Evolutionary conservation across 2,329 filamentous ascomycete genomes (phyloP).

Genomic region (Aphanoascus verrucosus): DNA sequence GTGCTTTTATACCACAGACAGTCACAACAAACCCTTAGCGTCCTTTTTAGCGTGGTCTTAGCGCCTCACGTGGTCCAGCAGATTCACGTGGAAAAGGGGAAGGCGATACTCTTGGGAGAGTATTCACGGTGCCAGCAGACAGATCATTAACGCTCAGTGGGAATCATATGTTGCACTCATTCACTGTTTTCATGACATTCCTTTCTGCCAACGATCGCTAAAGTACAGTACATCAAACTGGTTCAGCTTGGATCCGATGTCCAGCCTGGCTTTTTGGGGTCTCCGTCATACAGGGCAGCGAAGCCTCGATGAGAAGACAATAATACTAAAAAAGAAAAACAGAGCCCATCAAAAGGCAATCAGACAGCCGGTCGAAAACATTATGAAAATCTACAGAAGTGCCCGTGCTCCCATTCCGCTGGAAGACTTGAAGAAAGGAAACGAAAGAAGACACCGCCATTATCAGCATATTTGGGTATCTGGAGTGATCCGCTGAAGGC

Average conservation of each 20-base stretch:
- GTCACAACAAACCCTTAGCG: too few relatives aligned
- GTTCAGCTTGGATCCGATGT: neutral
- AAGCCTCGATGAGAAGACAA: constrained; percentile 5
- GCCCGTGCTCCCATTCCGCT: neutral
- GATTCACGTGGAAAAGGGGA: too few relatives aligned
- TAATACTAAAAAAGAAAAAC: neutral
- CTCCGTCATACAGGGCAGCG: constrained; percentile 1
- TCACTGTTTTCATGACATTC: neutral
- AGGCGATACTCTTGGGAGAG: too few relatives aligned
- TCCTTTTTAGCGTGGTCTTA: too few relatives aligned
- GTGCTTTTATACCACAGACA: too few relatives aligned
- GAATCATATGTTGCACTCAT: neutral
- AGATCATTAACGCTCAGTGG: neutral
- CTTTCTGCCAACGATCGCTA: constrained; percentile 4
- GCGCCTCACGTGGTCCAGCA: too few relatives aligned
- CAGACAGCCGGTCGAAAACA: neutral
- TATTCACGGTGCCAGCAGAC: neutral
- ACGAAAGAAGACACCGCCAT: neutral
- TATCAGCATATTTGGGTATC: neutral
- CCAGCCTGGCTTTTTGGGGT: neutral
- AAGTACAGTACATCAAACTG: constrained; percentile 7
- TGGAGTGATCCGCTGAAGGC: neutral
- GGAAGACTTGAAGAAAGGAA: neutral
- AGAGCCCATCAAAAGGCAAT: neutral
- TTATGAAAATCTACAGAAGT: neutral